A percentile compares a stretch with the other conserved stretches of the same genome.
phyloP scores from a whole-genome alignment of 2,329 filamentous ascomycete species.

The Aspergillus ustus region DNA sequence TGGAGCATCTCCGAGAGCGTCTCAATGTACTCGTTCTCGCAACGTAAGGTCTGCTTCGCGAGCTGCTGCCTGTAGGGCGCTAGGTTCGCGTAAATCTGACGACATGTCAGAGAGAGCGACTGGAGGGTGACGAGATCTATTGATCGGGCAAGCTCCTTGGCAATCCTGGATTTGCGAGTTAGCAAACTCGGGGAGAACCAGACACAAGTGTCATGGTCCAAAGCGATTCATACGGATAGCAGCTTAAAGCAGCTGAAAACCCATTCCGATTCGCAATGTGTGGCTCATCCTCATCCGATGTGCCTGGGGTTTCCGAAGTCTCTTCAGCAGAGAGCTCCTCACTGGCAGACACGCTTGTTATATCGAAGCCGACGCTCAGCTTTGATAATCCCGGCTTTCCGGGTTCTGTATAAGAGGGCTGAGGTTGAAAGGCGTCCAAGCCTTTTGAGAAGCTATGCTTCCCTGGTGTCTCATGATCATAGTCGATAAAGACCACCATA shows the following conservation, averaged over 20 bases:
- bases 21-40: slow-evolving; percentile 68
- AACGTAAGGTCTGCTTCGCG: slow-evolving; percentile 75
- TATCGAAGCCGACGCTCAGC: slow-evolving; percentile 19
- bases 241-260: slow-evolving; percentile 51
- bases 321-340: slow-evolving; percentile 16
- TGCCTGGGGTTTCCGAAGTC: not conserved
- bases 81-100: slow-evolving; percentile 75
- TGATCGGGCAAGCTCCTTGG: slow-evolving; percentile 72
- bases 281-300: slow-evolving; percentile 15
- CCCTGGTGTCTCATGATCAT: slow-evolving; percentile 45
- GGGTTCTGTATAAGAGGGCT: slow-evolving; percentile 25
- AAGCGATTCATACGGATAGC: slow-evolving; percentile 51
- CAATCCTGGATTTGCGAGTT: slow-evolving; percentile 62
- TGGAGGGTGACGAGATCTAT: slow-evolving; percentile 89
- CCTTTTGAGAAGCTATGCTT: slow-evolving; percentile 26
- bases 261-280: slow-evolving; percentile 35
- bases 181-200: slow-evolving; percentile 21
- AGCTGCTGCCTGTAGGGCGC: slow-evolving; percentile 78
- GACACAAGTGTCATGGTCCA: slow-evolving; percentile 19
- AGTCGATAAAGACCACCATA: slow-evolving; percentile 56
- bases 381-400: slow-evolving; percentile 29
- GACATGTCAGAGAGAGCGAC: slow-evolving; percentile 79
- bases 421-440: slow-evolving; percentile 19
- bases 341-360: slow-evolving; percentile 10
- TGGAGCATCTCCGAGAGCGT: slow-evolving; percentile 47